Conservation (phyloP, 805 yeast species). For the Kuraishia piskuri region DNA sequence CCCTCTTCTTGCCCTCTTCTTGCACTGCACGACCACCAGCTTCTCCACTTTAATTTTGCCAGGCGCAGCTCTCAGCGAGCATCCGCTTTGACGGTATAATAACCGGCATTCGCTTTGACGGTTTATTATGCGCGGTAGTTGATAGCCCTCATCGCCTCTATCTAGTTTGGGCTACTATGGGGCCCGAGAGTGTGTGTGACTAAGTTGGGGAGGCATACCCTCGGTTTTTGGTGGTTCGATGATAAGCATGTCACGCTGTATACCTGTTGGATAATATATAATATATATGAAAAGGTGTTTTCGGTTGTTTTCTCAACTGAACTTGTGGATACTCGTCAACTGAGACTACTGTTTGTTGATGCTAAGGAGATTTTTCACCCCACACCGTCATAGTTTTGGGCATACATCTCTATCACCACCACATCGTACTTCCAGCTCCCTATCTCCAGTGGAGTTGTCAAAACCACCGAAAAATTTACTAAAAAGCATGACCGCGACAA, state of each 20-base stretch:
- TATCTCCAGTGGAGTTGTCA: not conserved
- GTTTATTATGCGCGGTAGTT: not conserved
- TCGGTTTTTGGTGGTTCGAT: no score
- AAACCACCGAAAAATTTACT: not conserved
- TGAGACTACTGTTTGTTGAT: not conserved
- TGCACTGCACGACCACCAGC: not conserved
- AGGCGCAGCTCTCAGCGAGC: not conserved
- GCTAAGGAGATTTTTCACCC: not conserved
- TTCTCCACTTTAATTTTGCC: not conserved
- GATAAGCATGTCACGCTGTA: not conserved
- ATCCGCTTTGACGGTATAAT: not conserved
- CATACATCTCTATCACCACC: not conserved
- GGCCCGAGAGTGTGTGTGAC: not conserved
- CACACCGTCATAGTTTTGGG: not conserved
- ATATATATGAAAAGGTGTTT: no score
- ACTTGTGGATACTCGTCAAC: not conserved
- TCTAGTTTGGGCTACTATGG: not conserved
- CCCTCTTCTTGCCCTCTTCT: not conserved
- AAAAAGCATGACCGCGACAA: not conserved
- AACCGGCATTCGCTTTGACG: not conserved
- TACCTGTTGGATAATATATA: no score
- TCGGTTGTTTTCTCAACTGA: not conserved
- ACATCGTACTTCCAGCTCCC: not conserved
- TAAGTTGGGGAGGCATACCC: no score
- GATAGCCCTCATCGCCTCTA: not conserved